phyloP scores from a whole-genome alignment of 2,329 filamentous ascomycete species.

The Akanthomyces uredinophilus region DNA sequence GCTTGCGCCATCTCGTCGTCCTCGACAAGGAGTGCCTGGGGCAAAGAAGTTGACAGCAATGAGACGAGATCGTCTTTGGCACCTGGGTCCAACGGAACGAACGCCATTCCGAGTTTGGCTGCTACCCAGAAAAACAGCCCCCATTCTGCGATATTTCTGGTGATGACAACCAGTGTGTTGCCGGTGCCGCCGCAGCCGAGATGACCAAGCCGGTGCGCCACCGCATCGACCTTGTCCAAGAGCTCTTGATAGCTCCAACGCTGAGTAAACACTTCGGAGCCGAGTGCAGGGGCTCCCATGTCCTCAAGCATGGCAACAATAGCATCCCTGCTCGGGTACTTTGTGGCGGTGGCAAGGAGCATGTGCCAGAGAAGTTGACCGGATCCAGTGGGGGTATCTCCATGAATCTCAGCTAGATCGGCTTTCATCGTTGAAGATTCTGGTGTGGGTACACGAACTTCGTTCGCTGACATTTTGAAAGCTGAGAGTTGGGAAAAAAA shows the following conservation, averaged over 20 bases:
- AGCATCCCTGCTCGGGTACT: slow-evolving; percentile 29
- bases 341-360: slow-evolving; percentile 23
- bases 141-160: slow-evolving; percentile 37
- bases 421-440: not conserved
- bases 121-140: slow-evolving; percentile 33
- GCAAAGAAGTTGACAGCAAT: slow-evolving; percentile 22
- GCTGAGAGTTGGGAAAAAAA: not conserved
- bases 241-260: slow-evolving; percentile 28
- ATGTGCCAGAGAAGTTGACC: slow-evolving; percentile 31
- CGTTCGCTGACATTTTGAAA: not conserved
- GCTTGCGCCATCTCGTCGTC: slow-evolving; percentile 21
- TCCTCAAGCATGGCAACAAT: slow-evolving; percentile 28
- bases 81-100: slow-evolving; percentile 31
- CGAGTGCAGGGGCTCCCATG: too few relatives aligned
- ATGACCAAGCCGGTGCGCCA: slow-evolving; percentile 6
- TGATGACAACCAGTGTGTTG: slow-evolving; percentile 27
- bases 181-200: slow-evolving; percentile 23
- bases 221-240: slow-evolving; percentile 19
- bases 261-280: not conserved
- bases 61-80: slow-evolving; percentile 20
- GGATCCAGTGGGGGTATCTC: slow-evolving; percentile 23
- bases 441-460: not conserved
- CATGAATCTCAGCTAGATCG: slow-evolving; percentile 25
- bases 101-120: slow-evolving; percentile 29
- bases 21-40: slow-evolving; percentile 30